phyloP scores from a whole-genome alignment of 2,329 filamentous ascomycete genomes.

The Ceratocystis smalleyi region DNA sequence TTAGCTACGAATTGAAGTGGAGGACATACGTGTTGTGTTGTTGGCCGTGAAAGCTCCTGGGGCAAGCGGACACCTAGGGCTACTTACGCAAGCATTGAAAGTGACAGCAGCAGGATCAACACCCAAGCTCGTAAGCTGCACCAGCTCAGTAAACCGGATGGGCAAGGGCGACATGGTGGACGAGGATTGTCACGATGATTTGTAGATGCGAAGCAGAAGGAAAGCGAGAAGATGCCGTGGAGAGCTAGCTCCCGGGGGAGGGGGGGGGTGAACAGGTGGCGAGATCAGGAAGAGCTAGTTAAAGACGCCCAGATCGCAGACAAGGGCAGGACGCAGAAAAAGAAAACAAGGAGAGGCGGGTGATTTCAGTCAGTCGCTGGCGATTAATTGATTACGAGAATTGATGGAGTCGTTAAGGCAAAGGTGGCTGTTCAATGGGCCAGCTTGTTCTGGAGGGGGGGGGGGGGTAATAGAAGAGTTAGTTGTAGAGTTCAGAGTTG shows the following conservation, averaged over 20 bases:
- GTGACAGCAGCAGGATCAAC: slow-evolving; percentile 44
- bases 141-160: slow-evolving; percentile 85
- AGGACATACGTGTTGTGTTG: background rate
- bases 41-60: background rate
- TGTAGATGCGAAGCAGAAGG: background rate
- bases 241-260: slow-evolving; percentile 16
- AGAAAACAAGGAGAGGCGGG: background rate
- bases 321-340: background rate
- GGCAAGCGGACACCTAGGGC: background rate
- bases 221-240: slow-evolving; percentile 6
- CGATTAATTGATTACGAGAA: background rate
- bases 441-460: background rate
- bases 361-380: background rate
- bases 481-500: background rate
- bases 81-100: slow-evolving; percentile 63
- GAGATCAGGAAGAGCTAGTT: slow-evolving; percentile 12
- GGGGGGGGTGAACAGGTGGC: slow-evolving; percentile 12
- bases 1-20: background rate
- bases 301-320: slow-evolving; percentile 12
- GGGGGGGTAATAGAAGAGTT: background rate
- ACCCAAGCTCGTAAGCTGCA: slow-evolving; percentile 44
- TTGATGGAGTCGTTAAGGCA: background rate
- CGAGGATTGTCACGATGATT: background rate
- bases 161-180: slow-evolving; percentile 51
- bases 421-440: slow-evolving; percentile 15